These are phyloP conservation scores for Waitea zeae DNA, from an alignment of 1,284 basidiomycete species.

Conservation along the genomic window DNA sequence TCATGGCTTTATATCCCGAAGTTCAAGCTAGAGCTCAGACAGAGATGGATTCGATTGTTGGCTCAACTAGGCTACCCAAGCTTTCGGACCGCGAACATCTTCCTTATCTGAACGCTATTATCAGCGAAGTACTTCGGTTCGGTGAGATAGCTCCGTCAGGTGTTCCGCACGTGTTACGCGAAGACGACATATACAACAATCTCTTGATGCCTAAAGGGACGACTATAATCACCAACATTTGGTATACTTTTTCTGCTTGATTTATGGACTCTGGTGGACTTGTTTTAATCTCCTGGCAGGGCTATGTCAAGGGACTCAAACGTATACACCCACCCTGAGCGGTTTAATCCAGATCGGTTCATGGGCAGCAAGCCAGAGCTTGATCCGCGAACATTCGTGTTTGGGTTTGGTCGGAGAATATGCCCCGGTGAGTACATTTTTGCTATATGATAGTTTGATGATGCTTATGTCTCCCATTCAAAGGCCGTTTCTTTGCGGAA, in stretches of 20 bases:
- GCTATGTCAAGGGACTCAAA: slow-evolving; percentile 9
- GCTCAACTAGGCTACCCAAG: slow-evolving; percentile 15
- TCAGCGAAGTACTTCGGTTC: slow-evolving; percentile 17
- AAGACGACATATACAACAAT: slow-evolving; percentile 8
- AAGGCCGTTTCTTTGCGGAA: no score
- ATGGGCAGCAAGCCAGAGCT: no score
- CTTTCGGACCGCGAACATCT: slow-evolving; percentile 15
- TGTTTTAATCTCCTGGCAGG: slow-evolving; percentile 5
- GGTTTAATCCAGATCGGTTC: slow-evolving; percentile 10
- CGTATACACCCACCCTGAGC: slow-evolving; percentile 8
- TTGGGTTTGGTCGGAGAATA: no score
- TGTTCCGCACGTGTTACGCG: slow-evolving; percentile 7
- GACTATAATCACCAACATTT: slow-evolving; percentile 10
- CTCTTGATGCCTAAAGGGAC: slow-evolving; percentile 9
- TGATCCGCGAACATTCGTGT: no score
- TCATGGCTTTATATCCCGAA: slow-evolving; percentile 15
- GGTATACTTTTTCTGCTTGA: slow-evolving; percentile 5
- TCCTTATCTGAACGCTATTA: slow-evolving; percentile 17
- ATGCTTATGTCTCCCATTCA: no score
- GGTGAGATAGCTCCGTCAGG: slow-evolving; percentile 7
- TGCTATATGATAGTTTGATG: no score
- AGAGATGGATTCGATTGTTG: slow-evolving; percentile 20
- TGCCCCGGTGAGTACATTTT: no score
- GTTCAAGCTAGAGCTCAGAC: slow-evolving; percentile 14
- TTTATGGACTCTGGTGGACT: no score